Evolutionary conservation across 345 rosid genomes (phyloP).

Genomic region (Camelina hispida): DNA sequence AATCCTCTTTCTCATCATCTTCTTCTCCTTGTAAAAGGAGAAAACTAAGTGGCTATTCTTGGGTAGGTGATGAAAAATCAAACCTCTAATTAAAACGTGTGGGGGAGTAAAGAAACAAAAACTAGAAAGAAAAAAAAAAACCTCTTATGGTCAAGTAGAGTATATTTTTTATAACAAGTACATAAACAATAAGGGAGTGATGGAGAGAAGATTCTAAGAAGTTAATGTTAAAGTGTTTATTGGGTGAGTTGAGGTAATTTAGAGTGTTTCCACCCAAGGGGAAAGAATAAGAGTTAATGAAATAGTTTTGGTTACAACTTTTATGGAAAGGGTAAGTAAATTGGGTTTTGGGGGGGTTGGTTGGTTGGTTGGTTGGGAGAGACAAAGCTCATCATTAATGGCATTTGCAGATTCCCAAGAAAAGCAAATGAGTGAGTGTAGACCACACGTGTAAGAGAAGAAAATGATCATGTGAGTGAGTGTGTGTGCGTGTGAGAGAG

Average conservation of each 20-base stretch:
- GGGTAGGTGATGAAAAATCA: slow-evolving; percentile 58
- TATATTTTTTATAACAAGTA: slow-evolving; percentile 43
- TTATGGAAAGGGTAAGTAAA: slow-evolving; percentile 41
- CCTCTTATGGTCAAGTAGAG: slow-evolving; percentile 39
- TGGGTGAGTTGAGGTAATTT: slow-evolving; percentile 9
- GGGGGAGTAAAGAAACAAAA: background rate
- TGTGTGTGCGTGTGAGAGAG: slow-evolving; percentile 27
- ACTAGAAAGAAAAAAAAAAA: slow-evolving; percentile 31
- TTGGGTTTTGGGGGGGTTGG: slow-evolving; percentile 36
- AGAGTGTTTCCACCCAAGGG: slow-evolving; percentile 32
- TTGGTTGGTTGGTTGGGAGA: slow-evolving; percentile 52
- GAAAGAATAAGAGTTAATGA: slow-evolving; percentile 37
- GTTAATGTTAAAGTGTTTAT: background rate
- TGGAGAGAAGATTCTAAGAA: slow-evolving; percentile 15
- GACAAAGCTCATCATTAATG: slow-evolving; percentile 57
- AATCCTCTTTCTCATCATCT: slow-evolving; percentile 45
- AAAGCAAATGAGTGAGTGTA: slow-evolving; percentile 23
- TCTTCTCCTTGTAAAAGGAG: slow-evolving; percentile 63
- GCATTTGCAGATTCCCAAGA: slow-evolving; percentile 91
- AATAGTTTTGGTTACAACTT: slow-evolving; percentile 37
- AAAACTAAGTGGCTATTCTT: slow-evolving; percentile 62
- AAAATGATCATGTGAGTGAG: slow-evolving; percentile 22
- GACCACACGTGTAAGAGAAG: slow-evolving; percentile 27
- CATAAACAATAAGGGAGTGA: slow-evolving; percentile 44
- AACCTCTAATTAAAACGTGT: slow-evolving; percentile 30